A percentile compares a stretch with the other conserved stretches of the same genome.
phyloP scores from a whole-genome alignment of 2,329 filamentous ascomycete genomes.

The Monilinia laxa region DNA sequence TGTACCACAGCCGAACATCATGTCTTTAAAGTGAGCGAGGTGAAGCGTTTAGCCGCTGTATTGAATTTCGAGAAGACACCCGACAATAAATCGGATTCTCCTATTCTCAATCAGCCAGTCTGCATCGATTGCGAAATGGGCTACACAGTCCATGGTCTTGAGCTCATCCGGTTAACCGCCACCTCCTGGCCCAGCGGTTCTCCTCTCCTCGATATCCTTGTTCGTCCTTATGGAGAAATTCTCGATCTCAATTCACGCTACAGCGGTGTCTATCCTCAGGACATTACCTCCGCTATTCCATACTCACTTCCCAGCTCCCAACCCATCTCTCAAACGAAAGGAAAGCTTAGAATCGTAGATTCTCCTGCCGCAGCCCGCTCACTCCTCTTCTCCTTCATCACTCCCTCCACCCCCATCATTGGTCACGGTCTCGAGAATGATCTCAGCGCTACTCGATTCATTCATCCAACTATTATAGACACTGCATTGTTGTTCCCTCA shows the following conservation, averaged over 20 bases:
- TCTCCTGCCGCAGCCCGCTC: constrained; percentile 73
- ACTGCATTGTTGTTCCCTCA: constrained; percentile 84
- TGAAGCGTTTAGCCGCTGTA: constrained; percentile 72
- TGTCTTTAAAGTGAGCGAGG: constrained; percentile 81
- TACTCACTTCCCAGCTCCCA: constrained; percentile 42
- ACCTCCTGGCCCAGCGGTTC: constrained; percentile 80
- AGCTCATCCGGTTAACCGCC: constrained; percentile 86
- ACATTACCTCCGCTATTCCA: constrained; percentile 67
- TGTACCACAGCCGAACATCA: constrained; percentile 72
- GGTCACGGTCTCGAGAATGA: constrained; percentile 97
- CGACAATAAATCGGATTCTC: constrained; percentile 52
- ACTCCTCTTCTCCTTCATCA: constrained; percentile 73
- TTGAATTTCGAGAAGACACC: constrained; percentile 82
- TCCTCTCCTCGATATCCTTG: constrained; percentile 77
- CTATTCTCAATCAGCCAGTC: constrained; percentile 56
- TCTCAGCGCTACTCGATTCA: constrained; percentile 76
- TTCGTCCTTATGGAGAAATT: constrained; percentile 78
- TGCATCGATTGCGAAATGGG: constrained; percentile 98
- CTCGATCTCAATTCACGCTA: constrained; percentile 90
- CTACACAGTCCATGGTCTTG: constrained; percentile 84
- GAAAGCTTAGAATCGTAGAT: constrained; percentile 67
- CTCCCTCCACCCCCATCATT: constrained; percentile 77
- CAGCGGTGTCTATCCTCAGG: constrained; percentile 79
- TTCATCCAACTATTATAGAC: constrained; percentile 83
- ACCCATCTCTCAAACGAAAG: constrained; percentile 36